Conservation (phyloP, 1,284 basidiomycete species). For the Ustanciosporium gigantosporum region DNA sequence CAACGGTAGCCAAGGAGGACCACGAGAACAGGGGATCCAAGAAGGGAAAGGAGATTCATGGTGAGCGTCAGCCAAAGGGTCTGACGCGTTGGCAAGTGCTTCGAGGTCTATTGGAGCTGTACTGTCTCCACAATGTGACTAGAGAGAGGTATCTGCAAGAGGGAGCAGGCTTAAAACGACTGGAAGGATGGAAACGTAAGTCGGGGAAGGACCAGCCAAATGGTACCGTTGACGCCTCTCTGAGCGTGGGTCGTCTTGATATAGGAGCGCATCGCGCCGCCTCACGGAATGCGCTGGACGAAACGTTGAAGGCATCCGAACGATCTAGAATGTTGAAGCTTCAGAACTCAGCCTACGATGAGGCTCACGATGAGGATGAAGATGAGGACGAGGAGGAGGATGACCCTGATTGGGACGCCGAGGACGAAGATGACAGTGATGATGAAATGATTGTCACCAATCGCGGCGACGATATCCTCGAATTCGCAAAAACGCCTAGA, state of each 20-base stretch:
- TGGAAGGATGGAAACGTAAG: conserved; percentile 30
- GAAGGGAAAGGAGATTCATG: conserved; percentile 1
- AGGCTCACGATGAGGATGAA: background rate
- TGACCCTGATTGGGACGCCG: conserved; percentile 6
- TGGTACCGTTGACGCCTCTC: background rate
- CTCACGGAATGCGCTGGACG: conserved; percentile 19
- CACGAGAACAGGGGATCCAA: conserved; percentile 49
- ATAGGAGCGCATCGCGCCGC: conserved; percentile 31
- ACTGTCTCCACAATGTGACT: conserved; percentile 54
- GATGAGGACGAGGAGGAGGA: conserved; percentile 4
- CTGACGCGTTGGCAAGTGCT: conserved; percentile 50
- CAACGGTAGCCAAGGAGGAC: conserved; percentile 52
- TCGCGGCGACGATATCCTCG: conserved; percentile 53
- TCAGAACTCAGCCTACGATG: background rate
- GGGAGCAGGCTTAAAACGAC: conserved; percentile 46
- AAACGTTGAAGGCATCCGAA: conserved; percentile 2
- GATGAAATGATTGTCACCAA: conserved; percentile 55
- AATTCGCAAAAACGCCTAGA: conserved; percentile 51
- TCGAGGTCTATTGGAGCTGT: conserved; percentile 52
- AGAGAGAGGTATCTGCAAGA: conserved; percentile 47
- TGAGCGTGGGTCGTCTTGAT: conserved; percentile 20
- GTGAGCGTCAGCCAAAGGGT: conserved; percentile 32
- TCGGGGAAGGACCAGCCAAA: background rate
- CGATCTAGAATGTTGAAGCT: background rate
- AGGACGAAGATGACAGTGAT: conserved; percentile 40